Conservation (phyloP, 441 rosid species). For the Gossypium gossypioides region DNA sequence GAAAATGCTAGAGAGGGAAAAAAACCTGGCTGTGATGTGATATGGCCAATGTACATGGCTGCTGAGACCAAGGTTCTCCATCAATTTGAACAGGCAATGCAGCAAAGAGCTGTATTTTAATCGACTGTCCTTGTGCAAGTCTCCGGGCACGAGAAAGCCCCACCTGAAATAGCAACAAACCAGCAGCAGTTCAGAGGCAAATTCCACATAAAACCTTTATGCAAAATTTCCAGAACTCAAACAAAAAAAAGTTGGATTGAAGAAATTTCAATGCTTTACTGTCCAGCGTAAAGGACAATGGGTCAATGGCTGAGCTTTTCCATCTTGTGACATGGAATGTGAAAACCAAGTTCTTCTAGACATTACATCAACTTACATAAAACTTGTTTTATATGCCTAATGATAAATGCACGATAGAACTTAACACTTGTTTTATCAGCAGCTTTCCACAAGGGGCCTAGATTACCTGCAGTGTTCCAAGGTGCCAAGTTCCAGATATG, state of each 20-base stretch:
- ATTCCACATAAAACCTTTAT: not conserved
- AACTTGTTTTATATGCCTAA: not conserved
- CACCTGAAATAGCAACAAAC: conserved; percentile 39
- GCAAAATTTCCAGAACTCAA: not conserved
- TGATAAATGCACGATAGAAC: not conserved
- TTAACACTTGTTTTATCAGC: not conserved
- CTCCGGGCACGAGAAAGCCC: conserved; percentile 92
- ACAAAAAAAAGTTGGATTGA: not conserved
- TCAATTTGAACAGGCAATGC: conserved; percentile 84
- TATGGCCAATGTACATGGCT: conserved; percentile 65
- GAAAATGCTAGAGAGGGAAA: not conserved
- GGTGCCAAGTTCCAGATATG: conserved; percentile 97
- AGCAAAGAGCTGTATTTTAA: conserved; percentile 77
- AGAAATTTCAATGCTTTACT: not conserved
- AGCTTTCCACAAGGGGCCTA: not conserved
- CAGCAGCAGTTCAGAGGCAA: conserved; percentile 9
- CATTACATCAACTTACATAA: not conserved
- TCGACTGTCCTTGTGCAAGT: conserved; percentile 89
- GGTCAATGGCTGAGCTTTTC: not conserved
- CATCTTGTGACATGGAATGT: not conserved
- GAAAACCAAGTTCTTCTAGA: not conserved
- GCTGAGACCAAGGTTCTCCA: conserved; percentile 95
- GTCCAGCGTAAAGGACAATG: not conserved
- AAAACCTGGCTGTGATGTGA: conserved; percentile 91
- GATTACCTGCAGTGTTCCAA: conserved; percentile 89